Percentiles rank a stretch among this genome's conserved stretches.
Conservation (phyloP, 2,329 filamentous ascomycete genomes). For the Teratosphaeria viscida region DNA sequence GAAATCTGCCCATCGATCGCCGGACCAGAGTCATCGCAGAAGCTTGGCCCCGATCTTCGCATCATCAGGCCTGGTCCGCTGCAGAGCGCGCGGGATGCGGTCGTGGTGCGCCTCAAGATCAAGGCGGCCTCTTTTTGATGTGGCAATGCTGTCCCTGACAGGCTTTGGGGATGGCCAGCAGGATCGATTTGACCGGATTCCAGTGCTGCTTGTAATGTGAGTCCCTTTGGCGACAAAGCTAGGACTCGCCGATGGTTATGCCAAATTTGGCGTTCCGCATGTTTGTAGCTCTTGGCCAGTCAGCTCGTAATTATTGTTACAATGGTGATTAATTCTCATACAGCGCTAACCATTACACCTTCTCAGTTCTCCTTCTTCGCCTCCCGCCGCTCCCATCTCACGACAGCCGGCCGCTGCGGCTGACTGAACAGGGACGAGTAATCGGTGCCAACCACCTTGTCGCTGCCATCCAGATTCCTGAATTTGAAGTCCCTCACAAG, state of each 20-base stretch:
- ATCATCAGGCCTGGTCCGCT: not conserved
- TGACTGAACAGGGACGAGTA: constrained; percentile 46
- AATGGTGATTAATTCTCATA: not conserved
- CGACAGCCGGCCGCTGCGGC: constrained; percentile 39
- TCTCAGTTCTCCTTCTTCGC: constrained; percentile 52
- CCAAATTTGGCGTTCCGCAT: not conserved
- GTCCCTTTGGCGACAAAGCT: not conserved
- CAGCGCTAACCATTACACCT: not conserved
- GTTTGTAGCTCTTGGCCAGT: not conserved
- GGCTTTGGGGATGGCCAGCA: not conserved
- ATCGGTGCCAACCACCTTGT: constrained; percentile 57
- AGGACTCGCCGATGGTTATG: not conserved
- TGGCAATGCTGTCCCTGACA: too few relatives aligned
- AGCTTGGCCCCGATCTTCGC: not conserved
- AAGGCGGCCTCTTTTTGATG: too few relatives aligned
- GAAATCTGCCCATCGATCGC: not conserved
- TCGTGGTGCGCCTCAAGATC: too few relatives aligned
- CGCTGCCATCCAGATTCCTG: constrained; percentile 60
- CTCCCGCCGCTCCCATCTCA: constrained; percentile 65
- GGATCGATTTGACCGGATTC: not conserved
- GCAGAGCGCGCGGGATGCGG: too few relatives aligned
- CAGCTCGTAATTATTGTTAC: not conserved
- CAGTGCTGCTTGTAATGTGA: not conserved
- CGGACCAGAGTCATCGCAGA: not conserved
- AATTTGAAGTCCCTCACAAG: constrained; percentile 73